These are phyloP conservation scores for Hymenoscyphus fructigenus DNA, from an alignment of 2,329 filamentous ascomycete species.

Conservation along the genomic window DNA sequence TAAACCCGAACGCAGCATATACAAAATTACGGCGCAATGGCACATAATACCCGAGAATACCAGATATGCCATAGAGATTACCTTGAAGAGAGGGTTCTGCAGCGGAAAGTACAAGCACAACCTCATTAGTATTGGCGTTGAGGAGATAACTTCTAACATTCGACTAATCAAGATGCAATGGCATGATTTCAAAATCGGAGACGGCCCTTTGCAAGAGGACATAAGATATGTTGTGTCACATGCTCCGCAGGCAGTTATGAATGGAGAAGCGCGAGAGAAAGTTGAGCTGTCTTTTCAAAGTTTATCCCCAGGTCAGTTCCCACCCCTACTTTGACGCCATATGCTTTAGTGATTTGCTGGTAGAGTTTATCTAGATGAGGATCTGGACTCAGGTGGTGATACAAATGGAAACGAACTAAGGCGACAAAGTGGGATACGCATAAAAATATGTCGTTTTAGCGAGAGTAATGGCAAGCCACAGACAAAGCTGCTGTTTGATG, in stretches of 20 bases:
- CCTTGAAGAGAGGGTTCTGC: constrained; percentile 15
- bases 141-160: background rate
- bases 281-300: constrained; percentile 1
- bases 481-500: too few relatives aligned
- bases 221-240: background rate
- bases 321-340: too few relatives aligned
- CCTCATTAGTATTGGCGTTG: background rate
- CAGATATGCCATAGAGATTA: constrained; percentile 16
- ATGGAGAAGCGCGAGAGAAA: background rate
- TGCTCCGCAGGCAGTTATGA: background rate
- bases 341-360: background rate
- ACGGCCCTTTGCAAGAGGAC: background rate
- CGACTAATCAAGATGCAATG: background rate
- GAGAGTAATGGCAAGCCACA: background rate
- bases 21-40: background rate
- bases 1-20: too few relatives aligned
- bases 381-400: background rate
- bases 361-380: background rate
- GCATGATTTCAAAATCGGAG: background rate
- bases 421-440: too few relatives aligned
- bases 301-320: background rate
- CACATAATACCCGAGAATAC: constrained; percentile 15
- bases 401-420: too few relatives aligned
- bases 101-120: background rate
- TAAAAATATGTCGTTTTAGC: background rate